Percentiles rank a stretch among this genome's conserved stretches.
Conservation (phyloP, 129 eudicot species). For the Lactuca saligna region DNA sequence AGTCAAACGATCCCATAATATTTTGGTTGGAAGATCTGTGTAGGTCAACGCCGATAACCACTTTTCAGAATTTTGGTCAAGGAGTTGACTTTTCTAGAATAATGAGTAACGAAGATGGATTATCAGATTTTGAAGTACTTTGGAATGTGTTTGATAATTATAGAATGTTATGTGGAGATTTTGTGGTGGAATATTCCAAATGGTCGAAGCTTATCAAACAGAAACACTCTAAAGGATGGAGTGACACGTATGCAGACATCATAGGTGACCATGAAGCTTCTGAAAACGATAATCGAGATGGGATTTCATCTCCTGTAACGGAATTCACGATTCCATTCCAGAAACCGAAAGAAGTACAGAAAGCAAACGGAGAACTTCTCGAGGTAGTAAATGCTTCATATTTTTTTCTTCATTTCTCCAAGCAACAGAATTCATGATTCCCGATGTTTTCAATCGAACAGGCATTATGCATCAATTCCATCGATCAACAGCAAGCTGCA, state of each 20-base stretch:
- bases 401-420: too few species aligned
- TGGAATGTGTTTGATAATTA: slow-evolving; percentile 49
- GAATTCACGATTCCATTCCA: slow-evolving; percentile 42
- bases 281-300: slow-evolving; percentile 57
- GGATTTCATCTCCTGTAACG: slow-evolving; percentile 44
- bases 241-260: slow-evolving; percentile 45
- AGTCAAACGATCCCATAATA: slow-evolving; percentile 34
- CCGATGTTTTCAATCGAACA: slow-evolving; percentile 36
- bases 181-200: slow-evolving; percentile 40
- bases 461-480: slow-evolving; percentile 90
- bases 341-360: slow-evolving; percentile 78
- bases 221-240: slow-evolving; percentile 67
- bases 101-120: slow-evolving; percentile 32
- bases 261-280: slow-evolving; percentile 47
- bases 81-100: slow-evolving; percentile 25
- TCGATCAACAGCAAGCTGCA: slow-evolving; percentile 86
- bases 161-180: slow-evolving; percentile 39
- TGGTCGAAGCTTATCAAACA: slow-evolving; percentile 51
- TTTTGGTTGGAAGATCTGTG: slow-evolving; percentile 49
- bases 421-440: neutral
- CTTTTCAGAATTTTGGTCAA: slow-evolving; percentile 31
- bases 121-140: slow-evolving; percentile 45
- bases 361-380: slow-evolving; percentile 79
- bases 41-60: slow-evolving; percentile 28
- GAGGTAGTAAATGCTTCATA: slow-evolving; percentile 48